Percentiles rank a stretch among this genome's conserved stretches.
Conservation (phyloP, 257 asterid genomes). For the Solanum sejunctum region DNA sequence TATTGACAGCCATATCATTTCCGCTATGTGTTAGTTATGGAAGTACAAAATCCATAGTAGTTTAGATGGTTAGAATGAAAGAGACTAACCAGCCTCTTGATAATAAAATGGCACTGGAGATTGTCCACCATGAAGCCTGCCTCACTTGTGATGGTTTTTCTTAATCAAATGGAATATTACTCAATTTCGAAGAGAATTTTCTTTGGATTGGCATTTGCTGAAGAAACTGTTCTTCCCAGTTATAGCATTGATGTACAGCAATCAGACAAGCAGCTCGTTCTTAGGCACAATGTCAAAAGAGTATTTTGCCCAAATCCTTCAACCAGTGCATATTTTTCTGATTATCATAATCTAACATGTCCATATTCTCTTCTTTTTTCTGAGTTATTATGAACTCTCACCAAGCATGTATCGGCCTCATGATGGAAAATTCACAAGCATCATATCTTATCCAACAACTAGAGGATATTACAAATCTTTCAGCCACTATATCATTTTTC, state of each 20-base stretch:
- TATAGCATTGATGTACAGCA: neutral
- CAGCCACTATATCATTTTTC: neutral
- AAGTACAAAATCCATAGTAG: neutral
- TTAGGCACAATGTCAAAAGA: neutral
- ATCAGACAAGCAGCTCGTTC: neutral
- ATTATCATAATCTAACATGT: neutral
- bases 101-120: neutral
- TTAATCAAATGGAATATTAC: neutral
- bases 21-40: neutral
- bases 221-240: neutral
- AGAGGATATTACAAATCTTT: neutral
- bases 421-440: neutral
- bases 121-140: neutral
- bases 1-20: neutral
- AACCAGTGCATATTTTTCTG: neutral
- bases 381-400: neutral
- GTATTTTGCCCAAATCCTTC: neutral
- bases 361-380: neutral
- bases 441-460: neutral
- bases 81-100: neutral
- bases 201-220: neutral
- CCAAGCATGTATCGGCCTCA: neutral
- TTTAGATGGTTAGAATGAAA: neutral
- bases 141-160: neutral
- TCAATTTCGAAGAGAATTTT: neutral